phyloP scores from a whole-genome alignment of 2,329 filamentous ascomycete genomes.

The Diaporthe citri region DNA sequence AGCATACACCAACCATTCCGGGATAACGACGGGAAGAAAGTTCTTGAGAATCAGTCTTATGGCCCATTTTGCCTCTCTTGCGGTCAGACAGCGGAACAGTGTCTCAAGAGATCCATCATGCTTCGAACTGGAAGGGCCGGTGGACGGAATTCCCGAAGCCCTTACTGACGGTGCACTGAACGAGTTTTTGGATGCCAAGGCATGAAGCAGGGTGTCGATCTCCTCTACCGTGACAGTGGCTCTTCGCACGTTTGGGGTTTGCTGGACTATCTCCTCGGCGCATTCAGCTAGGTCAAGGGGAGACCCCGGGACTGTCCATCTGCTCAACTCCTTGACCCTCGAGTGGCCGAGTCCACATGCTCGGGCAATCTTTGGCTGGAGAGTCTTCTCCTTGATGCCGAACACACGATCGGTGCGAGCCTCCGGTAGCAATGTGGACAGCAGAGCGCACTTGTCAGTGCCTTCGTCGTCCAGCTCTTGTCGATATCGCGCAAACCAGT shows the following conservation, averaged over 20 bases:
- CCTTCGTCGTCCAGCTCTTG: constrained; percentile 67
- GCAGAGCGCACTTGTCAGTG: constrained; percentile 71
- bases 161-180: constrained; percentile 78
- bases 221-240: constrained; percentile 74
- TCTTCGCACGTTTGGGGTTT: constrained; percentile 62
- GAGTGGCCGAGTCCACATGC: constrained; percentile 74
- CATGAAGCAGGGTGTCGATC: constrained; percentile 75
- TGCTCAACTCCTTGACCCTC: constrained; percentile 71
- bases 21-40: constrained; percentile 75
- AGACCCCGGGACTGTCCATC: constrained; percentile 69
- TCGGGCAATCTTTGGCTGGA: constrained; percentile 77
- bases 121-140: constrained; percentile 41
- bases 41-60: constrained; percentile 84
- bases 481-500: constrained; percentile 79
- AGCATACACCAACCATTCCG: constrained; percentile 66
- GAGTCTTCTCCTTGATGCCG: constrained; percentile 69
- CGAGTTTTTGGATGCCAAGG: constrained; percentile 74
- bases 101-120: constrained; percentile 62
- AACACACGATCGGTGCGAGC: constrained; percentile 84
- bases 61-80: constrained; percentile 87
- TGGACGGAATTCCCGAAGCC: constrained; percentile 44
- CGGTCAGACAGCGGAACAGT: constrained; percentile 71
- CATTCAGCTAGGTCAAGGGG: constrained; percentile 79
- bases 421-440: constrained; percentile 83
- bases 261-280: constrained; percentile 72